Evolutionary conservation across 2,329 filamentous ascomycete genomes (phyloP).

Genomic region (Fusarium nodosum): DNA sequence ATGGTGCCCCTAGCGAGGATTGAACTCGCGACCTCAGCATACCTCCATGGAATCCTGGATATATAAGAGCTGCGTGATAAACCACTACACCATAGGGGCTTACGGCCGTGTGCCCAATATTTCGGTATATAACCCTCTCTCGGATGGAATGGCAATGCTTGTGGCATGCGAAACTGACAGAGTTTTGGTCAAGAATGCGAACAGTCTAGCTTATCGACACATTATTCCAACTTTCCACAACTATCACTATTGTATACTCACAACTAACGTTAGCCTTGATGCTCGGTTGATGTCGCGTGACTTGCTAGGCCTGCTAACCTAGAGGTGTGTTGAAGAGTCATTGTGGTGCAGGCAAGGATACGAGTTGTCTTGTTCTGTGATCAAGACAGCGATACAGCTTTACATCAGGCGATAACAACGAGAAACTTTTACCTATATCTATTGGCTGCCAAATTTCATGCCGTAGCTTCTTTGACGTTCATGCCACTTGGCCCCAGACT

Average conservation of each 20-base stretch:
- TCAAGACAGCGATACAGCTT: neutral
- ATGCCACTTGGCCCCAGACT: neutral
- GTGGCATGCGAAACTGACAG: too few species aligned
- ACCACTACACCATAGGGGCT: constrained; percentile 43
- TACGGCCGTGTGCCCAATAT: constrained; percentile 12
- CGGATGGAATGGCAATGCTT: fast-evolving
- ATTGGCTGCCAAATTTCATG: neutral
- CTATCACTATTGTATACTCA: neutral
- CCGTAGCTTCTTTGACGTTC: neutral
- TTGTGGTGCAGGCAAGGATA: neutral
- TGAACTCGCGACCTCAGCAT: constrained; percentile 44
- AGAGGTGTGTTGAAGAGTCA: neutral
- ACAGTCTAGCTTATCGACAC: too few species aligned
- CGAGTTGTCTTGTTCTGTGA: neutral
- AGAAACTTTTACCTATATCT: neutral
- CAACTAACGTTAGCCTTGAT: too few species aligned
- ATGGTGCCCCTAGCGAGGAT: constrained; percentile 41
- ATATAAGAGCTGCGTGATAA: constrained; percentile 44
- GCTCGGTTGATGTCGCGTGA: neutral
- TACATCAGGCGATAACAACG: neutral
- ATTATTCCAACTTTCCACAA: too few species aligned
- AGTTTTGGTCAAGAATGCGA: neutral
- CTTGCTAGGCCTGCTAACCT: neutral
- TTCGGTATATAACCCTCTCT: neutral
- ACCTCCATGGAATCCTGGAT: constrained; percentile 37